phyloP scores from a whole-genome alignment of 1,284 basidiomycete genomes.

The Mycena sp. region DNA sequence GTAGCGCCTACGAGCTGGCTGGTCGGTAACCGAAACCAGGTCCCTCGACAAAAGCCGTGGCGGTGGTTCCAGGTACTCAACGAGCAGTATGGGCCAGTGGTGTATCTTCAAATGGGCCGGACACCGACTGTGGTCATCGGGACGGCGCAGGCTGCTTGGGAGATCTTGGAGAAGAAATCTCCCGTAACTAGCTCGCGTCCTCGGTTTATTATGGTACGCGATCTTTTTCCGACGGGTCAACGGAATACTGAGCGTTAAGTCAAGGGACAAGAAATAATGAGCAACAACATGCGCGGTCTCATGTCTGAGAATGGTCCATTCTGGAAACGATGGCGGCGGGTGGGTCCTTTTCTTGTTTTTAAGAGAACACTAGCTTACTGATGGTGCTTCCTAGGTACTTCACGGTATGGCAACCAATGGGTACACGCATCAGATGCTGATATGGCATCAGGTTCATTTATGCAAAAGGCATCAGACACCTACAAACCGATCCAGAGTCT shows the following conservation, averaged over 20 bases:
- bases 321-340: conserved; percentile 63
- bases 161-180: conserved; percentile 61
- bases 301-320: conserved; percentile 56
- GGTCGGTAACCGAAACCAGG: conserved; percentile 58
- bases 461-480: conserved; percentile 42
- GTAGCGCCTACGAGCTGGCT: conserved; percentile 32
- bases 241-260: conserved; percentile 46
- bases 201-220: conserved; percentile 54
- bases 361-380: neutral
- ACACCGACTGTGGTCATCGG: conserved; percentile 62
- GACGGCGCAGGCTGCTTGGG: conserved; percentile 60
- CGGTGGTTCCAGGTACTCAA: conserved; percentile 59
- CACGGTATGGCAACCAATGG: conserved; percentile 48
- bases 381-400: conserved; percentile 49
- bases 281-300: conserved; percentile 56
- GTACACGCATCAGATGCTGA: conserved; percentile 42
- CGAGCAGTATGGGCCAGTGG: conserved; percentile 58
- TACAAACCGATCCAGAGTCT: conserved; percentile 61
- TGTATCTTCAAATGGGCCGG: conserved; percentile 61
- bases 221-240: neutral
- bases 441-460: conserved; percentile 17
- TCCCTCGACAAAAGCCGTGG: conserved; percentile 59
- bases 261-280: conserved; percentile 47
- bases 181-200: conserved; percentile 61
- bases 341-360: conserved; percentile 26